A percentile compares a stretch with the other conserved stretches of the same genome.
Evolutionary conservation across 2,329 filamentous ascomycete genomes (phyloP).

Genomic region (Penicillium sp.): DNA sequence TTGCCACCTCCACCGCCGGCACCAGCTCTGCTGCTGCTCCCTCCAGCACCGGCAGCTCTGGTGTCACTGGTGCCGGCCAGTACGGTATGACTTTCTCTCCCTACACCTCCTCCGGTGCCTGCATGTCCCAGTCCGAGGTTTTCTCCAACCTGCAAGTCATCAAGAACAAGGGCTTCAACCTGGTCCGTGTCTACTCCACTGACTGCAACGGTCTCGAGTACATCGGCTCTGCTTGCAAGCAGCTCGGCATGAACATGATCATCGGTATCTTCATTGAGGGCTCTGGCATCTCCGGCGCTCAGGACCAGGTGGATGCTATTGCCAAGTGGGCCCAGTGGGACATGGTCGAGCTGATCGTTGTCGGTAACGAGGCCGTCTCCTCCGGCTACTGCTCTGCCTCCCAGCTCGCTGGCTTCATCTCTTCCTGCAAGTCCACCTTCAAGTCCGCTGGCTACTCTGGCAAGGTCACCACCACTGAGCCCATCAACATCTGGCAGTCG

Average conservation of each 20-base stretch:
- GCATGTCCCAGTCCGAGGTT: conserved; percentile 66
- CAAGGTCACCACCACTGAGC: conserved; percentile 81
- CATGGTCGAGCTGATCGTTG: conserved; percentile 74
- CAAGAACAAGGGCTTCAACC: conserved; percentile 65
- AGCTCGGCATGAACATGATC: conserved; percentile 74
- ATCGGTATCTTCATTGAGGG: conserved; percentile 82
- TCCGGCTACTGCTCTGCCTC: conserved; percentile 65
- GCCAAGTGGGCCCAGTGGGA: conserved; percentile 72
- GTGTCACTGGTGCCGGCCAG: conserved; percentile 46
- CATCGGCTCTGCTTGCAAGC: conserved; percentile 69
- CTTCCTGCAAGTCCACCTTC: conserved; percentile 65
- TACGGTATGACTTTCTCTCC: conserved; percentile 82
- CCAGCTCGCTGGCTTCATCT: conserved; percentile 71
- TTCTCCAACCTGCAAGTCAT: conserved; percentile 63
- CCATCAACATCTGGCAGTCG: conserved; percentile 72
- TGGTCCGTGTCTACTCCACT: conserved; percentile 83
- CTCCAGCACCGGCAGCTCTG: conserved; percentile 26
- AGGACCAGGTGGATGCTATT: conserved; percentile 74
- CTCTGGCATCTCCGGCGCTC: conserved; percentile 61
- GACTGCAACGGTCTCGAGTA: conserved; percentile 81
- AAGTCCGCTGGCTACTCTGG: conserved; percentile 67
- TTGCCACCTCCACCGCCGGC: conserved; percentile 26
- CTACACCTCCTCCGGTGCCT: conserved; percentile 60
- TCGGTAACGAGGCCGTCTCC: conserved; percentile 91
- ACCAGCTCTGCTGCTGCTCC: conserved; percentile 15